Base-by-base conservation (phyloP, 202 grass and related monocot genomes). In the Musa balbisiana region DNA sequence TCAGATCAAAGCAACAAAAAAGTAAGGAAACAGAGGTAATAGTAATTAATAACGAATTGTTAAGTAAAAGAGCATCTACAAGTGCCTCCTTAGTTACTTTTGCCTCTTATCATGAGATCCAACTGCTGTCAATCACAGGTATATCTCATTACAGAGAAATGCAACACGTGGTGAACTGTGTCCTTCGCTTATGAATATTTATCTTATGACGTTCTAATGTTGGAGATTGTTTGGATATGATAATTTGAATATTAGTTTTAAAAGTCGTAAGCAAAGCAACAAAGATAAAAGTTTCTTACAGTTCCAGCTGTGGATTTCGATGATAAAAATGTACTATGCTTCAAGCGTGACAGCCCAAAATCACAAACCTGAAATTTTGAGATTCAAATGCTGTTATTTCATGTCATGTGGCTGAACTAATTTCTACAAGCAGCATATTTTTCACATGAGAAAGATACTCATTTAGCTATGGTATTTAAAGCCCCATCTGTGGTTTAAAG, bases 251-350 rank as follows among this genome's bases (percentile, higher is more conserved):
- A 52, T 20, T n/a, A 23, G 50, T 66, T 51, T 27, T 23, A 64
- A 63, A 33, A 54, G 12, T 70, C 54, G 75, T 68, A 19, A 25
- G 54, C 19, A 69, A 75, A 43, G 33, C 72, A 72, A 60, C 50
- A 76, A 67, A 19, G 71, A 74, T 19, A 67, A 62, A 6, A 43
- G 33, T 43, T 62, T 33, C 75, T 33, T 92, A 99, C 95, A 62
- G 95, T 99, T 84, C 95, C 95, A 78, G 95, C 95, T 73, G 95
- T 99, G 55, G 95, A 99, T 89, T 91, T 93, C 75, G 95, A 99
- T 79, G 95, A 99, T 78, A 99, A 86, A 85, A 99, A 99, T 16
- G 95, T 99, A 66, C 83, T 92, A 73, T 99, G 95, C 77, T 99
- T 99, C 82, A 99, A 92, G 56, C 95, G 87, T 79, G 95, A 99